A percentile compares a stretch with the other conserved stretches of the same genome.
phyloP scores from a whole-genome alignment of 208 protist species.

The Crithidia bombi region DNA sequence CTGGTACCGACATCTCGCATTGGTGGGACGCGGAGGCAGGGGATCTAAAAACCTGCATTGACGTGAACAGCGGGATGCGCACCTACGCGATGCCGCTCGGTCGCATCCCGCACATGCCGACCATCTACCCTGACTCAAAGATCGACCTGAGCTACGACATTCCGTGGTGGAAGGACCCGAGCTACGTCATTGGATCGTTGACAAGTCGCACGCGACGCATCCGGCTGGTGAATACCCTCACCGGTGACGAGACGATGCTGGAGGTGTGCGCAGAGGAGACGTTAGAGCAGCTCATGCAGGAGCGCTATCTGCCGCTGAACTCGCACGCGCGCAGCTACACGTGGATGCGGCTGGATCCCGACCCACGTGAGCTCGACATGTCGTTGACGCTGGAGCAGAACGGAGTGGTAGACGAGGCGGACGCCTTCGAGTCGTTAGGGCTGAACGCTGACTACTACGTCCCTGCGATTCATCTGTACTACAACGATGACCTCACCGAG shows the following conservation, averaged over 20 bases:
- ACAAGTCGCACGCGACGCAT: conserved; percentile 90
- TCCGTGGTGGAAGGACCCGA: conserved; percentile 92
- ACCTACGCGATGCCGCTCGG: conserved; percentile 89
- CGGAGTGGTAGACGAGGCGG: conserved; percentile 88
- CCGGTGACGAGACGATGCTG: conserved; percentile 81
- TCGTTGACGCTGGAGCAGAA: conserved; percentile 90
- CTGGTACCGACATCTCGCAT: conserved; percentile 92
- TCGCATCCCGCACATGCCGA: conserved; percentile 90
- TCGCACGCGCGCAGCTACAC: conserved; percentile 94
- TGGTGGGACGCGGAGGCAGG: conserved; percentile 84
- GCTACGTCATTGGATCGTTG: conserved; percentile 86
- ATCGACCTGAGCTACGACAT: conserved; percentile 86
- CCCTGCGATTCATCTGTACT: conserved; percentile 93
- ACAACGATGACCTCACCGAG: conserved; percentile 94
- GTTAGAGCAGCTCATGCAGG: conserved; percentile 88
- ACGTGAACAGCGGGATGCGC: conserved; percentile 82
- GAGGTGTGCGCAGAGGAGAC: conserved; percentile 95
- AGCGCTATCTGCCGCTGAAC: conserved; percentile 89
- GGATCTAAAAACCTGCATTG: conserved; percentile 86
- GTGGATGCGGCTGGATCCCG: conserved; percentile 87
- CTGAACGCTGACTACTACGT: conserved; percentile 93
- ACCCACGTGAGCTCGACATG: conserved; percentile 88
- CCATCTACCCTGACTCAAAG: conserved; percentile 77
- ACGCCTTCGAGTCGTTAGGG: conserved; percentile 87
- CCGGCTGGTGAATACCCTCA: conserved; percentile 93